phyloP scores from a whole-genome alignment of 2,329 filamentous ascomycete species.

The Colletotrichum liriopes region DNA sequence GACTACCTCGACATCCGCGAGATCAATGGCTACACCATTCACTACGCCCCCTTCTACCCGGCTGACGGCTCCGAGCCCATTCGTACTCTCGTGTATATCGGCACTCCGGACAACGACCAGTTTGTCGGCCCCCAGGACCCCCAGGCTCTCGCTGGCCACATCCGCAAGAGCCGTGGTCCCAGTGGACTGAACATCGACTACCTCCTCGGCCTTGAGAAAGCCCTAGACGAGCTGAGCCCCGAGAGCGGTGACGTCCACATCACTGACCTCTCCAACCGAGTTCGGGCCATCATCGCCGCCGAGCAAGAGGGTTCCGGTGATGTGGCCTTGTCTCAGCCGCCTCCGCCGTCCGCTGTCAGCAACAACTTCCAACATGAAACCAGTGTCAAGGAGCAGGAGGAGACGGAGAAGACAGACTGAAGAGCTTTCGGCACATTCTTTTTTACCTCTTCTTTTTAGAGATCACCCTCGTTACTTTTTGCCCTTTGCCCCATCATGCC shows the following conservation, averaged over 20 bases:
- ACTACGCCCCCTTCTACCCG: slow-evolving; percentile 88
- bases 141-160: slow-evolving; percentile 83
- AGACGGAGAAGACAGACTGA: slow-evolving; percentile 65
- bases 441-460: slow-evolving; percentile 16
- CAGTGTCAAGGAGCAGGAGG: slow-evolving; percentile 67
- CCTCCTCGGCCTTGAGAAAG: slow-evolving; percentile 83
- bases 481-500: not conserved
- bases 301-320: slow-evolving; percentile 45
- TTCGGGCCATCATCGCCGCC: slow-evolving; percentile 72
- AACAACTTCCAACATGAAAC: slow-evolving; percentile 46
- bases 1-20: slow-evolving; percentile 95
- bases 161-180: slow-evolving; percentile 81
- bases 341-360: slow-evolving; percentile 25
- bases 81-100: slow-evolving; percentile 88
- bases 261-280: slow-evolving; percentile 82
- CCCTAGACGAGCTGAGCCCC: slow-evolving; percentile 79
- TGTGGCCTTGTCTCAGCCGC: not conserved
- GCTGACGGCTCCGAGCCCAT: slow-evolving; percentile 61
- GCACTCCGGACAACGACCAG: slow-evolving; percentile 92
- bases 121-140: slow-evolving; percentile 90
- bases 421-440: slow-evolving; percentile 32
- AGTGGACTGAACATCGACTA: slow-evolving; percentile 95
- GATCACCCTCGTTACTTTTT: not conserved
- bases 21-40: slow-evolving; percentile 97
- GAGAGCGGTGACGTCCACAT: slow-evolving; percentile 90